Conservation (phyloP, 2,329 filamentous ascomycete species). For the Cladosporium phlei region DNA sequence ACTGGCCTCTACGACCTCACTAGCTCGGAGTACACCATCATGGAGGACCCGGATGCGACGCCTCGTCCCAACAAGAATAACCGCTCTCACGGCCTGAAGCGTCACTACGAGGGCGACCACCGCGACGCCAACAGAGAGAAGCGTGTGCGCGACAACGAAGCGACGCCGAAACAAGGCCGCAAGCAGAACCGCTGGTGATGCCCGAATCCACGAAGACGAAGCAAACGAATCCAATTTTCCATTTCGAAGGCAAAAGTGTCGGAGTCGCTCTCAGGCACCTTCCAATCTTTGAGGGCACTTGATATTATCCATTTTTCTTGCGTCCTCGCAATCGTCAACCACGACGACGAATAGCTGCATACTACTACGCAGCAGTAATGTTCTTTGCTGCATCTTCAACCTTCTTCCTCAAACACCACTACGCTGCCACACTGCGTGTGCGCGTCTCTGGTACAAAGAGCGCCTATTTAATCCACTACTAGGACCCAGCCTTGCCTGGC, state of each 20-base stretch:
- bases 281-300: neutral
- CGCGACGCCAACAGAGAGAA: slow-evolving; percentile 10
- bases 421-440: neutral
- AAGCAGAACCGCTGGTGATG: slow-evolving; percentile 15
- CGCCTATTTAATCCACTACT: too few relatives aligned
- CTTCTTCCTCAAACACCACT: neutral
- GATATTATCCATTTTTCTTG: neutral
- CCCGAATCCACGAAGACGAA: too few relatives aligned
- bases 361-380: slow-evolving; percentile 6
- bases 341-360: neutral
- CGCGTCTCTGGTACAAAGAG: too few relatives aligned
- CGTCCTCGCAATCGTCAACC: neutral
- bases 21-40: slow-evolving; percentile 17
- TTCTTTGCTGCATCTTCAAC: neutral
- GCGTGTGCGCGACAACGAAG: slow-evolving; percentile 16
- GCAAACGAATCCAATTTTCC: too few relatives aligned
- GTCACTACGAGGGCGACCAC: slow-evolving; percentile 18
- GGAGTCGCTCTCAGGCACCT: neutral
- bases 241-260: too few relatives aligned
- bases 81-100: slow-evolving; percentile 19
- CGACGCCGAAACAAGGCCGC: slow-evolving; percentile 20
- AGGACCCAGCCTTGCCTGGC: too few relatives aligned
- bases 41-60: slow-evolving; percentile 18
- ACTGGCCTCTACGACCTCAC: slow-evolving; percentile 15
- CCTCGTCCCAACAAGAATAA: slow-evolving; percentile 17